Evolutionary conservation across 495 filamentous ascomycete genomes (phyloP), one percentile per base, ranked within the genome.

Genomic region (Penicillium egyptiacum): DNA sequence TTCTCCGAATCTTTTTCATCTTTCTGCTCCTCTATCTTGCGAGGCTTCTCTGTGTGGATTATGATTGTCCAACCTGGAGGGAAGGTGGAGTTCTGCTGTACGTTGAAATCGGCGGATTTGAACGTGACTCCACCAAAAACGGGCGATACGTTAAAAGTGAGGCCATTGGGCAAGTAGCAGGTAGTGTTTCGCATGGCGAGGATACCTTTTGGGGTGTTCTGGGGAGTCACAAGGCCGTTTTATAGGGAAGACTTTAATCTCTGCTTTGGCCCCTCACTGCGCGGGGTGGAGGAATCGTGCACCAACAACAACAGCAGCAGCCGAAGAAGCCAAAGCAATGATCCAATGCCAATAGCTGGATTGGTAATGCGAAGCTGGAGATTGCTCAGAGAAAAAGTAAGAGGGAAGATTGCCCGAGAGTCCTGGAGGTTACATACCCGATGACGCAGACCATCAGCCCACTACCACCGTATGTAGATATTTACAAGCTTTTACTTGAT

Each of bases 91-190:
- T 86, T 81, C 63, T 88, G 31, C 23, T 47, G 83, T 9, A 77
- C 67, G 57, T 79, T 88, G 45, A 88, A 76, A 43, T 92, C 87
- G 70, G 90, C 87, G 30, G 84, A 82, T 67, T 91, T 93, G 85
- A 97, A 97, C 63, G 84, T 89, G 52, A 93, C 78, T 45, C 92
- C 92, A 30, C 88, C 90, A 69, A 96, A 97, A 33, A 96, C 89
- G 4, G 90, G 88, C 16, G 83, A 83, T 22, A 96, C 86, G 0
- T 85, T 87, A 59, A 94, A 80, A 61, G 80, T 88, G 74, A 91
- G 89, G 65, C 91, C 92, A 73, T 97, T 93, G 59, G 92, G 92
- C 50, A 97, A 77, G 70, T 89, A 79, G 50, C 74, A 77, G 46
- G 58, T 64, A 33, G 58, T 66, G 59, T 75, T 53, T 41, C 63